Evolutionary conservation across 169 alveolate species (phyloP), one percentile per base, ranked within the genome.

Genomic region (Cryptosporidium canis): DNA sequence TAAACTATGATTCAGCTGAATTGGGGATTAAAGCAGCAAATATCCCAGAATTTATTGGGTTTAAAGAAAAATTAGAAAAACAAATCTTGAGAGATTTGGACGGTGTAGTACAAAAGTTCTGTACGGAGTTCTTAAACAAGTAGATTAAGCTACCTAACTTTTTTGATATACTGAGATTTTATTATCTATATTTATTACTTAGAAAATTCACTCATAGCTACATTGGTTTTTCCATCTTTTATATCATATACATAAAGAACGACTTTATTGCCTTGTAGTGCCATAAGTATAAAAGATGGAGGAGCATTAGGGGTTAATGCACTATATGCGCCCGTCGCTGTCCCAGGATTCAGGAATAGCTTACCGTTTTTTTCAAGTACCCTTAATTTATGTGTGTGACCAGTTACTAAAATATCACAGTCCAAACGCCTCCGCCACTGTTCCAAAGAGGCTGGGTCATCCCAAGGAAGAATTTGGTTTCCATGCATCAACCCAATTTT

Each of bases 401-500:
- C 99, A 35, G 92, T 90, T 47, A 97, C 94, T 58, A 96, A 85
- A 47, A 97, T 93, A 90, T 97, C 99, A 85, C 97, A 93, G 66
- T 94, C 98, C 39, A 96, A 83, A 83, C 95, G 90, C 85, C 98
- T 94, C 83, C 93, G 95, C 84, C 95, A 91, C 44, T 94, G 91
- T 31, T 92, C 90, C 48, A 97, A 77, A 4, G 98, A 94, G 85
- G 94, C 98, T 8, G 91, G 85, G 87, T 97, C 98, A 27, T 97
- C 98, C 98, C 98, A 96, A 12, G 99, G 99, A 24, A 96, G 92
- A 5, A 96, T 92, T 90, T 97, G 94, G 83, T 97, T 98, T n/a
- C 99, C 99, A 91, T 97, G 99, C 43, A 97, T 94, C 68, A 97
- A 66, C 35, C 97, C 98, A 24, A 97, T 95, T 85, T 95, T 97